These are phyloP conservation scores for Pleurotus tuoliensis DNA, from an alignment of 768 basidiomycete genomes.

Conservation along the genomic window DNA sequence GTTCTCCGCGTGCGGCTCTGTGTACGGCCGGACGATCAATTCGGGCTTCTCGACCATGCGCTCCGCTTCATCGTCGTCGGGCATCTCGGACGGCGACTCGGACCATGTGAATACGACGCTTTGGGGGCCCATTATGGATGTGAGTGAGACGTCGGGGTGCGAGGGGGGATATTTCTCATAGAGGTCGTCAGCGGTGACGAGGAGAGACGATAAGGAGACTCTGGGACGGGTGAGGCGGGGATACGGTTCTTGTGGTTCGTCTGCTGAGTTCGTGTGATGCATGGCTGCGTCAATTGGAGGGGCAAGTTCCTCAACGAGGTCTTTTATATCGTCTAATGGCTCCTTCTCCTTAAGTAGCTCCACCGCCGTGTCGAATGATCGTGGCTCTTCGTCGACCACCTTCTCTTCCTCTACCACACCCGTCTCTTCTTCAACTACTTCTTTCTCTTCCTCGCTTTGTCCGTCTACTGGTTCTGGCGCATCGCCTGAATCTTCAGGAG, in stretches of 20 bases:
- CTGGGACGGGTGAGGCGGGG: conserved; percentile 16
- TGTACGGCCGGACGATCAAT: conserved; percentile 52
- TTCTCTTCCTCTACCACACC: not conserved
- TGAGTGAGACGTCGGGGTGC: conserved; percentile 47
- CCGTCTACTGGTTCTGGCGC: no score
- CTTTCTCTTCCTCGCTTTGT: not conserved
- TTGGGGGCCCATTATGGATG: conserved; percentile 71
- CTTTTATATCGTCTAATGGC: not conserved
- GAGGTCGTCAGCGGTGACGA: conserved; percentile 56
- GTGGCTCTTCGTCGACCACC: not conserved
- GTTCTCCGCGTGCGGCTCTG: conserved; percentile 23
- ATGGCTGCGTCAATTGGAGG: not conserved
- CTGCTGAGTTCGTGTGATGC: not conserved
- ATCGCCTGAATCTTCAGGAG: not conserved
- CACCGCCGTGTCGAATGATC: not conserved
- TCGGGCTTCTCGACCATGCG: conserved; percentile 51
- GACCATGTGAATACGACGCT: conserved; percentile 78
- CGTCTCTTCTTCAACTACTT: not conserved
- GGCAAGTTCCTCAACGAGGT: not conserved
- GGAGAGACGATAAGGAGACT: conserved; percentile 44
- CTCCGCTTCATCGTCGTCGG: conserved; percentile 55
- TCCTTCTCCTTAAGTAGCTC: conserved; percentile 1
- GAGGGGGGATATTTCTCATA: conserved; percentile 56
- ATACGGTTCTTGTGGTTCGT: not conserved
- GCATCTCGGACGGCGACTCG: conserved; percentile 38